These are phyloP conservation scores for Stachybotrys chlorohalonatus DNA, from an alignment of 2,329 filamentous ascomycete species.

Conservation along the genomic window DNA sequence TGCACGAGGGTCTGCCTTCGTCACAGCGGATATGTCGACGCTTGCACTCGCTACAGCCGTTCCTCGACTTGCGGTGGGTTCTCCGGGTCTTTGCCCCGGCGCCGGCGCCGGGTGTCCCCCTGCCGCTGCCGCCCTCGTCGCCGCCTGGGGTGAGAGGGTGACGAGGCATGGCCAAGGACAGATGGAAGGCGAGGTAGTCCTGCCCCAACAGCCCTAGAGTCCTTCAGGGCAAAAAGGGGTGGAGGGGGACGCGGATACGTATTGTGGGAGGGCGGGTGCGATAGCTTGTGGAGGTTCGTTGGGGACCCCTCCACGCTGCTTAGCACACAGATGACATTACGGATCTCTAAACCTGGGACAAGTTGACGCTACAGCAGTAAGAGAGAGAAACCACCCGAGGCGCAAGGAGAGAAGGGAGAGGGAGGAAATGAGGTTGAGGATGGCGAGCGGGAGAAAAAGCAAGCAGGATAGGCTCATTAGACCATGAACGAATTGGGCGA, in stretches of 20 bases:
- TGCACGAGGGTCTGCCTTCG: constrained; percentile 28
- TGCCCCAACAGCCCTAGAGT: too few relatives aligned
- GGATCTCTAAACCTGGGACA: too few relatives aligned
- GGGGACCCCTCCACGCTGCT: too few relatives aligned
- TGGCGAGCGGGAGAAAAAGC: neutral
- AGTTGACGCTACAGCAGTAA: too few relatives aligned
- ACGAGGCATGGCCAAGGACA: constrained; percentile 5
- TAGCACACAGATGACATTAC: too few relatives aligned
- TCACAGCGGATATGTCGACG: constrained; percentile 33
- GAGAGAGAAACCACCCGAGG: too few relatives aligned
- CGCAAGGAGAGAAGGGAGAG: neutral
- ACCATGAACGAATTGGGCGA: neutral
- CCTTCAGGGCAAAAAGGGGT: too few relatives aligned
- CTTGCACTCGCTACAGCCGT: constrained; percentile 31
- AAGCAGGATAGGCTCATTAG: neutral
- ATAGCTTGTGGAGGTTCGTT: too few relatives aligned
- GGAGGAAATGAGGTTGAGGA: neutral
- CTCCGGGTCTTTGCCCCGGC: constrained; percentile 21
- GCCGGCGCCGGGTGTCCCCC: constrained; percentile 2
- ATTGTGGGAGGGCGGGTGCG: too few relatives aligned
- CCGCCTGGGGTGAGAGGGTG: constrained; percentile 3
- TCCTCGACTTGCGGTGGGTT: constrained; percentile 30
- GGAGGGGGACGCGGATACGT: too few relatives aligned
- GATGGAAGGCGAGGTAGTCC: neutral
- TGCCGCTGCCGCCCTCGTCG: constrained; percentile 4